A percentile compares a stretch with the other conserved stretches of the same genome.
These are phyloP conservation scores for Hirschfeldia incana DNA, from an alignment of 345 rosid species.

Conservation along the genomic window DNA sequence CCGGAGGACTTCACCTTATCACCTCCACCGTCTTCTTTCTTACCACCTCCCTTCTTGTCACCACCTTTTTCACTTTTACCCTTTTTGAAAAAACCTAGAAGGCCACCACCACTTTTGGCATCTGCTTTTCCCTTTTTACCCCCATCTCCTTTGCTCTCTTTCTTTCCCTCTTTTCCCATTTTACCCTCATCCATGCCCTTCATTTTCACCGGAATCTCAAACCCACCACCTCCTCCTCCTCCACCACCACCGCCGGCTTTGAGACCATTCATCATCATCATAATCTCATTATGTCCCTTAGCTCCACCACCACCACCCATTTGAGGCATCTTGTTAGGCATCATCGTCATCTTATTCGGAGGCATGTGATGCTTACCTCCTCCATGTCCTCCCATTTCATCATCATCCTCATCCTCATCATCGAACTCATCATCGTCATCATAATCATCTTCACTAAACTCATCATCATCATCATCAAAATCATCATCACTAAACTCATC, in stretches of 20 bases:
- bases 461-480: not conserved
- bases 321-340: conserved; percentile 36
- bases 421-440: not conserved
- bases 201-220: conserved; percentile 61
- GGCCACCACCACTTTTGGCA: conserved; percentile 44
- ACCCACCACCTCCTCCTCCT: not conserved
- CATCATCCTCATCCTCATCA: conserved; percentile 41
- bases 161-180: conserved; percentile 41
- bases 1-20: conserved; percentile 31
- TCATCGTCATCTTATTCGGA: conserved; percentile 44
- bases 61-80: conserved; percentile 44
- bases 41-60: conserved; percentile 24
- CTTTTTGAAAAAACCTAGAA: conserved; percentile 49
- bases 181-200: conserved; percentile 49
- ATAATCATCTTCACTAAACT: not conserved
- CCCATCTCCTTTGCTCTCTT: conserved; percentile 44
- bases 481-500: not conserved
- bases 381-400: conserved; percentile 44
- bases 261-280: conserved; percentile 51
- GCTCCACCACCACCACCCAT: conserved; percentile 39
- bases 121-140: conserved; percentile 40
- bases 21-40: conserved; percentile 42
- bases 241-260: conserved; percentile 44
- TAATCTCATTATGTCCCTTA: conserved; percentile 44
- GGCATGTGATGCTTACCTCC: conserved; percentile 45